These are phyloP conservation scores for Steccherinum ochraceum DNA, from an alignment of 768 basidiomycete species.

Conservation along the genomic window DNA sequence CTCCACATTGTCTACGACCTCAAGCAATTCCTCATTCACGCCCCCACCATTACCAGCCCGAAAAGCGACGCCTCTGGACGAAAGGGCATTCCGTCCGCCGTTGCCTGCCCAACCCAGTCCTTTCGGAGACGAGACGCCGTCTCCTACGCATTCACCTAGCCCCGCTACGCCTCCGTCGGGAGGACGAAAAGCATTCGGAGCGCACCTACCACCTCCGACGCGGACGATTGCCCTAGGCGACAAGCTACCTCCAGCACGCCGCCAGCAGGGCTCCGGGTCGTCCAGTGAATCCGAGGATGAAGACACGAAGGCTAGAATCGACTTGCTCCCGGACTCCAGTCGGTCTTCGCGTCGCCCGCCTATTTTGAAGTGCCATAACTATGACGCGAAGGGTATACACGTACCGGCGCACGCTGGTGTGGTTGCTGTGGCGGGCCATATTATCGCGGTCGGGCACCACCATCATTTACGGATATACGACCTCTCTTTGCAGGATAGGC, in stretches of 20 bases:
- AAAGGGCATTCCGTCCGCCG: constrained; percentile 7
- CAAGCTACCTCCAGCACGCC: constrained; percentile 55
- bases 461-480: constrained; percentile 63
- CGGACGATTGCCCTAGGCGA: constrained; percentile 65
- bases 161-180: not conserved
- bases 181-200: constrained; percentile 21
- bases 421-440: constrained; percentile 49
- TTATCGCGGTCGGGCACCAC: constrained; percentile 49
- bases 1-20: constrained; percentile 12
- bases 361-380: constrained; percentile 22
- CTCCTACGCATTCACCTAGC: not conserved
- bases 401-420: constrained; percentile 48
- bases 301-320: constrained; percentile 34
- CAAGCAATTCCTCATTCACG: constrained; percentile 17
- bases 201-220: constrained; percentile 64
- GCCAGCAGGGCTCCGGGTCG: constrained; percentile 32
- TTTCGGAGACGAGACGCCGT: no score
- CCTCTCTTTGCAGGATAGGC: constrained; percentile 39
- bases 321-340: constrained; percentile 63
- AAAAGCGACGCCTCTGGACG: constrained; percentile 10
- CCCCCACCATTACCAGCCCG: constrained; percentile 32
- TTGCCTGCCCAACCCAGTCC: constrained; percentile 10
- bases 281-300: constrained; percentile 58
- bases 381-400: constrained; percentile 44
- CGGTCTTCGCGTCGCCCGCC: constrained; percentile 55